Percentiles rank a stretch among this genome's conserved stretches.
Evolutionary conservation across 179 eudicot genomes (phyloP).

Genomic region (Spergularia azorica): DNA sequence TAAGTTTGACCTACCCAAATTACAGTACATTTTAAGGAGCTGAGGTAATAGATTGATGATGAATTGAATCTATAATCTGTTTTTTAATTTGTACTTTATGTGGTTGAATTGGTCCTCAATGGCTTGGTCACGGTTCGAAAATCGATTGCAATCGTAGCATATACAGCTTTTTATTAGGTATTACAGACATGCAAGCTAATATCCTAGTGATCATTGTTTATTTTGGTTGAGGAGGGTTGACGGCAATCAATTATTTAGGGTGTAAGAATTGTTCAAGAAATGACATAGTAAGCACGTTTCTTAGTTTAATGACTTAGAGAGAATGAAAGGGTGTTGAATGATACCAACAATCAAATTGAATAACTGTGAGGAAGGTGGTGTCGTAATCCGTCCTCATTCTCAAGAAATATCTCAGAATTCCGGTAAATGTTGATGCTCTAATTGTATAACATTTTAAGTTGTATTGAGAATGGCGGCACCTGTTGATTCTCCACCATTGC

Average conservation of each 20-base stretch:
- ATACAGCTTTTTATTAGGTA: constrained; percentile 28
- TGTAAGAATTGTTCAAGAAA: constrained; percentile 23
- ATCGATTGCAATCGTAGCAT: not conserved
- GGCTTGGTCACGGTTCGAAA: constrained; percentile 1
- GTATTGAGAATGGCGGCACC: constrained; percentile 27
- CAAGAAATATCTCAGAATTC: not conserved
- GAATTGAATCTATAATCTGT: constrained; percentile 4
- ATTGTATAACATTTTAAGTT: constrained; percentile 12
- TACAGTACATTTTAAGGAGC: not conserved
- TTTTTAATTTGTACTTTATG: not conserved
- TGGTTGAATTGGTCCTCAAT: not conserved
- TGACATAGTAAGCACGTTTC: constrained; percentile 37
- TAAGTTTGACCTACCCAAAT: not conserved
- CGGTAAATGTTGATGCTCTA: not conserved
- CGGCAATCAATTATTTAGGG: constrained; percentile 14
- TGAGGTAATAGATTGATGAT: not conserved
- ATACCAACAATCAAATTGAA: constrained; percentile 11
- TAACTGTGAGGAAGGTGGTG: constrained; percentile 11
- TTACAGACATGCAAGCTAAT: constrained; percentile 23
- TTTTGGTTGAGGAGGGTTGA: constrained; percentile 2
- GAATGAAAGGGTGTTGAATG: constrained; percentile 22
- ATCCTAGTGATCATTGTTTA: not conserved
- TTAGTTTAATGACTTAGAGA: not conserved
- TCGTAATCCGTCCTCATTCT: not conserved
- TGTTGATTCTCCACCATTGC: constrained; percentile 10